Percentiles rank a stretch among this genome's conserved stretches.
These are phyloP conservation scores for Phyllosticta paracitricarpa DNA, from an alignment of 2,329 filamentous ascomycete genomes.

Conservation along the genomic window DNA sequence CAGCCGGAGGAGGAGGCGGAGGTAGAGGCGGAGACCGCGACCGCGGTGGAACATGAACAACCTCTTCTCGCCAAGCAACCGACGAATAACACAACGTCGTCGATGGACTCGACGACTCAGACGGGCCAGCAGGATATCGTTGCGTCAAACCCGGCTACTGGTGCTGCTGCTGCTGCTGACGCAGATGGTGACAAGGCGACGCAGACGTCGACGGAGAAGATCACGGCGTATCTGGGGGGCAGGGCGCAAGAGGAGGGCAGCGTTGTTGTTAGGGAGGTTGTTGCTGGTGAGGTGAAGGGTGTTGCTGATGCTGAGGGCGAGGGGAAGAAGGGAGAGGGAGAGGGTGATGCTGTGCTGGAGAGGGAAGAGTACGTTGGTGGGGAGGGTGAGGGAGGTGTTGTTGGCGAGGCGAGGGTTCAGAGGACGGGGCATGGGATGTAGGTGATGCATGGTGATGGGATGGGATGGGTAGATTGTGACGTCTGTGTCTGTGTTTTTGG, in stretches of 20 bases:
- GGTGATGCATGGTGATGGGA: no score
- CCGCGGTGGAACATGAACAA: no score
- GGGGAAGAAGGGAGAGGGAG: background rate
- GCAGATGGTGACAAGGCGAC: background rate
- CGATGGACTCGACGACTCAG: constrained; percentile 15
- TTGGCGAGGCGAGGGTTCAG: background rate
- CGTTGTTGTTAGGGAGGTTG: constrained; percentile 20
- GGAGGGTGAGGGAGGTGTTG: background rate
- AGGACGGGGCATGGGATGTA: background rate
- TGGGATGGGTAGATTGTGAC: no score
- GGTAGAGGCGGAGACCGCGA: no score
- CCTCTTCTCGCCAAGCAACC: background rate
- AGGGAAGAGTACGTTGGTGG: background rate
- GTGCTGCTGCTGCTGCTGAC: constrained; percentile 5
- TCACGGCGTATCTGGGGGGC: constrained; percentile 21
- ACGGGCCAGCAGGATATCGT: constrained; percentile 18
- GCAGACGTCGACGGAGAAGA: constrained; percentile 13
- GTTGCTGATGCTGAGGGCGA: background rate
- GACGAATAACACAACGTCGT: background rate
- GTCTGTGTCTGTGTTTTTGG: no score
- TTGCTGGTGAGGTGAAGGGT: constrained; percentile 10
- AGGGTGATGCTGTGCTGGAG: background rate
- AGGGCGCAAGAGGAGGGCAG: constrained; percentile 22
- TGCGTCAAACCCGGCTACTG: constrained; percentile 14
- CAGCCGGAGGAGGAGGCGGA: no score